Percentiles rank a stretch among this genome's conserved stretches.
These are phyloP conservation scores for Leccinum subtestaceum DNA, from an alignment of 768 basidiomycete genomes.

Conservation along the genomic window DNA sequence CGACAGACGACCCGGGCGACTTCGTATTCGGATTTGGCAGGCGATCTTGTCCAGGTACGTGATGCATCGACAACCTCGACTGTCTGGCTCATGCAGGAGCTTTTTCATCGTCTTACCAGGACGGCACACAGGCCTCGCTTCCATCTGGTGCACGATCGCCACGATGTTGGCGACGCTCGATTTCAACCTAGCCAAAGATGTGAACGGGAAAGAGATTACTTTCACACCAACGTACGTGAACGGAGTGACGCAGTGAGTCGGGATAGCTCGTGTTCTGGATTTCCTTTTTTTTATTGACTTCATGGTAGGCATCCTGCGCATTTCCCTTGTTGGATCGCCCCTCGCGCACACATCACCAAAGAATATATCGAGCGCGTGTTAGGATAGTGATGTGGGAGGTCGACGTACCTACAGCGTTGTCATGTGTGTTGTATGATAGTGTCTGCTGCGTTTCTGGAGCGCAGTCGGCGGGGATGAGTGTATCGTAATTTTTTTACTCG, in stretches of 20 bases:
- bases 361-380: slow-evolving; percentile 3
- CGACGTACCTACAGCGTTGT: background rate
- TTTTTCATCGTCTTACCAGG: background rate
- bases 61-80: background rate
- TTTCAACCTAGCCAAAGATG: background rate
- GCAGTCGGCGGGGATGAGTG: background rate
- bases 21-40: background rate
- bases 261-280: background rate
- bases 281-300: background rate
- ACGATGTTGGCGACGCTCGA: background rate
- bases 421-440: too few species aligned
- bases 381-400: background rate
- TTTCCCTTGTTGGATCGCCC: background rate
- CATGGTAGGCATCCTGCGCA: background rate
- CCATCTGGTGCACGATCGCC: background rate
- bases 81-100: background rate
- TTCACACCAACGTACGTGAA: background rate
- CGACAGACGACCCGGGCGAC: background rate
- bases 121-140: background rate
- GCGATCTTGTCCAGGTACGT: background rate
- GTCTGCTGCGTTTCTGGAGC: background rate
- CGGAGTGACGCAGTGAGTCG: background rate
- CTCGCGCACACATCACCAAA: slow-evolving; percentile 5
- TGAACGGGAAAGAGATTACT: background rate
- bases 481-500: too few species aligned